phyloP scores from a whole-genome alignment of 2,329 filamentous ascomycete genomes.

The Cordyceps militaris region DNA sequence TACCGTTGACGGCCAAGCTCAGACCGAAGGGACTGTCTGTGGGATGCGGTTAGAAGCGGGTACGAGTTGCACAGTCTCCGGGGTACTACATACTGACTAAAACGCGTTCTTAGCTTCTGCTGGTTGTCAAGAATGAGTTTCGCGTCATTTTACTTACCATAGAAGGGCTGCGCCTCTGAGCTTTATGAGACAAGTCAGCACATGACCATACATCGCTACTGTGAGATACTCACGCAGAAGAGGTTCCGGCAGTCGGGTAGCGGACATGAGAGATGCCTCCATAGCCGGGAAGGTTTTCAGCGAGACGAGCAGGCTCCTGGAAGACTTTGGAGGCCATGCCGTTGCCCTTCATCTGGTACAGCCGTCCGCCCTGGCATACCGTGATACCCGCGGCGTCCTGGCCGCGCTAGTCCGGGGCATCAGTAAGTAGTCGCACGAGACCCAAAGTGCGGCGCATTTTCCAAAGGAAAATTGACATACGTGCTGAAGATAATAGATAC shows the following conservation, averaged over 20 bases:
- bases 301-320: neutral
- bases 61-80: neutral
- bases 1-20: slow-evolving; percentile 78
- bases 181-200: slow-evolving; percentile 34
- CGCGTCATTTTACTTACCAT: slow-evolving; percentile 36
- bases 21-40: slow-evolving; percentile 54
- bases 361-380: slow-evolving; percentile 67
- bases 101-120: neutral
- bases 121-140: neutral
- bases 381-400: slow-evolving; percentile 88
- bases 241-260: slow-evolving; percentile 85
- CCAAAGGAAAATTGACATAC: slow-evolving; percentile 22
- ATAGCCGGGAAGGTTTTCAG: slow-evolving; percentile 1
- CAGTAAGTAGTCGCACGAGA: neutral
- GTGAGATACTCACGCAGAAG: slow-evolving; percentile 33
- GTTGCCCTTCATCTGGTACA: slow-evolving; percentile 86
- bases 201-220: neutral
- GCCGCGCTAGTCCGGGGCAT: slow-evolving; percentile 50
- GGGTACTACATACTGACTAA: slow-evolving; percentile 6
- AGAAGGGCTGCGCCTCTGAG: slow-evolving; percentile 87
- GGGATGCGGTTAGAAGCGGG: neutral
- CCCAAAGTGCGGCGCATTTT: neutral
- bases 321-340: slow-evolving; percentile 71
- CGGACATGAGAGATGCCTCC: slow-evolving; percentile 65
- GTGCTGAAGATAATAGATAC: slow-evolving; percentile 61